These are phyloP conservation scores for Bassia scoparia DNA, from an alignment of 148 eudicot genomes.

Conservation along the genomic window DNA sequence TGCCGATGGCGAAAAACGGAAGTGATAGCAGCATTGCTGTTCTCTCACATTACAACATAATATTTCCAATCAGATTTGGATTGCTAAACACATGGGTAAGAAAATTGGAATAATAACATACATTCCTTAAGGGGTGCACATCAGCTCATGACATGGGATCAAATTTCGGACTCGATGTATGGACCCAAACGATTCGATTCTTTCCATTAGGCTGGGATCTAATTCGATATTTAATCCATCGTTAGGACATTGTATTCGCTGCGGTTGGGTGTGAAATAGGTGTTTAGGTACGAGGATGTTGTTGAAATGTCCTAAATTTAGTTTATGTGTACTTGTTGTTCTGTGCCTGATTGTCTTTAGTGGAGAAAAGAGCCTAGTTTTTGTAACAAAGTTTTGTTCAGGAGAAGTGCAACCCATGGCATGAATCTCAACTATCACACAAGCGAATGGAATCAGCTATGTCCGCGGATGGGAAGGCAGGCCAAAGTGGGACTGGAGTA, in stretches of 20 bases:
- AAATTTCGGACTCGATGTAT: too few species aligned
- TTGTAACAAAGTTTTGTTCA: not conserved
- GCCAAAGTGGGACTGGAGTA: not conserved
- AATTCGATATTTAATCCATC: not conserved
- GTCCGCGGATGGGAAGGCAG: constrained; percentile 5
- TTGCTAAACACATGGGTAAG: too few species aligned
- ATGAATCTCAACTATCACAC: constrained; percentile 31
- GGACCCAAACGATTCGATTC: too few species aligned
- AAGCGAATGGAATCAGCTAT: constrained; percentile 22
- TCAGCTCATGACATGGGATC: too few species aligned
- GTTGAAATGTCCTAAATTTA: too few species aligned
- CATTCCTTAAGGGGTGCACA: too few species aligned
- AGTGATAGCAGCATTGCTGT: too few species aligned
- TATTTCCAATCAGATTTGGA: too few species aligned
- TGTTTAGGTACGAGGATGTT: too few species aligned
- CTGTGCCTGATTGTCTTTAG: not conserved
- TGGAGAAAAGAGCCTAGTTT: not conserved
- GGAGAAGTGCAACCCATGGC: constrained; percentile 28
- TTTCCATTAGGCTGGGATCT: not conserved
- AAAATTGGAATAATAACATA: too few species aligned
- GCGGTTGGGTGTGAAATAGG: not conserved
- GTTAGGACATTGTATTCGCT: not conserved
- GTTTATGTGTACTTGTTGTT: not conserved
- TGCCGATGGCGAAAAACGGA: not conserved
- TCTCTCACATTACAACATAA: too few species aligned